Evolutionary conservation across 495 filamentous ascomycete genomes (phyloP), one percentile per base, ranked within the genome.

Genomic region (Hamigera avellanea): DNA sequence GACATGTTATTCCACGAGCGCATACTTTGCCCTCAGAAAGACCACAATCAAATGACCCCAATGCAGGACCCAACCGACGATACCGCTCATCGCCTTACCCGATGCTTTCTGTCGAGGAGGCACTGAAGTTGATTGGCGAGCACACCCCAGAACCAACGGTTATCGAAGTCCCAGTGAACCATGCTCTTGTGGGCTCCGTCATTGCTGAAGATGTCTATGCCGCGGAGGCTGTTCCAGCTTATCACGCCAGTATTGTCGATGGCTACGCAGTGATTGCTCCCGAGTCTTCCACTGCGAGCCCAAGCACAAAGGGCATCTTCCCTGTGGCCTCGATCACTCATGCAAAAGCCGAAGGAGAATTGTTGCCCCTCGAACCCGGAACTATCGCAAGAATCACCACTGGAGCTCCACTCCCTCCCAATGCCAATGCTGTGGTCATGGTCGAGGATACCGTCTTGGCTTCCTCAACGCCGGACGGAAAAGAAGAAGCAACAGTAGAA

Each of bases 221-320:
- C 2, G 52, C 62, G 15, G 88, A 95, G 49, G 66, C 78, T 10
- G 93, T 96, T 0, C 91, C 91, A 3, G 91, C 93, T 5, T 99
- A 85, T 59, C 73, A 83, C 35, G 91, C 91, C 27, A 95, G 87
- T 50, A 99, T 95, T 39, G 93, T 99, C 2, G 91, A 99, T 52
- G 91, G 91, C 8, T 99, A 99, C 51, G 93, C 93, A 2, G 71
- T 95, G 13, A 66, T 66, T 42, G 61, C 59, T 9, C 50, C 62
- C 0, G 50, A 54, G 13, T 46, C 54, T 6, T 59, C 72, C 8
- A 49, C 67, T 6, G 63, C 73, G 26, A 74, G 69, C 0, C 53
- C 59, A 3, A 79, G 75, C 26, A 70, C 77, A 8, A 81, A 78
- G 42, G 86, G 86, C 0, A 60, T 77, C 0, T 96, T 88, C 46